phyloP scores from a whole-genome alignment of 768 basidiomycete genomes.

The Auricularia sp. region DNA sequence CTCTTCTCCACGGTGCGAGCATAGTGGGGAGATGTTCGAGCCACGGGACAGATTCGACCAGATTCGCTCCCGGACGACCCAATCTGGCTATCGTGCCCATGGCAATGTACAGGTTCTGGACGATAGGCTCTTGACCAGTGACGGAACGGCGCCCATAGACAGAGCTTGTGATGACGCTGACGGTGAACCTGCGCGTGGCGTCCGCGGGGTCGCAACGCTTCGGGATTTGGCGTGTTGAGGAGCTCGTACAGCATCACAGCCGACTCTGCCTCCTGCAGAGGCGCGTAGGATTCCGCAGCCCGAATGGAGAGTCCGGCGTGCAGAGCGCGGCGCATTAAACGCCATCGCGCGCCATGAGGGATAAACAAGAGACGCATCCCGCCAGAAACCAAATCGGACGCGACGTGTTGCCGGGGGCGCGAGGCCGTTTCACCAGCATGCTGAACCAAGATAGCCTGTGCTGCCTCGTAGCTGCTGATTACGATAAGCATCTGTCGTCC shows the following conservation, averaged over 20 bases:
- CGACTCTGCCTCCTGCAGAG: constrained; percentile 33
- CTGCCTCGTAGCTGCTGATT: background rate
- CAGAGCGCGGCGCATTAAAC: constrained; percentile 31
- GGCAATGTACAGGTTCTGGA: background rate
- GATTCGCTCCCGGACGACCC: constrained; percentile 22
- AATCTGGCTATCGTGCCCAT: background rate
- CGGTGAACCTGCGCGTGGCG: background rate
- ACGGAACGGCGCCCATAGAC: background rate
- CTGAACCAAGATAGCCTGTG: background rate
- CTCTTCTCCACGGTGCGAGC: constrained; percentile 52
- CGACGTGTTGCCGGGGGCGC: background rate
- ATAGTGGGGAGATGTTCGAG: constrained; percentile 24
- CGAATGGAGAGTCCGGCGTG: constrained; percentile 51
- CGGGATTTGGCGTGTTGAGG: background rate
- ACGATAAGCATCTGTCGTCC: background rate
- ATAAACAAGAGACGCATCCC: background rate
- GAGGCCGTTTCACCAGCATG: background rate
- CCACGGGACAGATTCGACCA: constrained; percentile 26
- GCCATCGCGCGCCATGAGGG: background rate
- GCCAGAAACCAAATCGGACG: background rate
- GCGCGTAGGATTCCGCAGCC: constrained; percentile 36
- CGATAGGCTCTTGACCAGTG: background rate
- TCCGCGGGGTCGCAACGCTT: background rate
- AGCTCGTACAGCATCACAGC: constrained; percentile 22
- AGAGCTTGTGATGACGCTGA: background rate